Base-by-base conservation (phyloP, 805 yeast genomes). In the Monosporozyma yasuniensis region DNA sequence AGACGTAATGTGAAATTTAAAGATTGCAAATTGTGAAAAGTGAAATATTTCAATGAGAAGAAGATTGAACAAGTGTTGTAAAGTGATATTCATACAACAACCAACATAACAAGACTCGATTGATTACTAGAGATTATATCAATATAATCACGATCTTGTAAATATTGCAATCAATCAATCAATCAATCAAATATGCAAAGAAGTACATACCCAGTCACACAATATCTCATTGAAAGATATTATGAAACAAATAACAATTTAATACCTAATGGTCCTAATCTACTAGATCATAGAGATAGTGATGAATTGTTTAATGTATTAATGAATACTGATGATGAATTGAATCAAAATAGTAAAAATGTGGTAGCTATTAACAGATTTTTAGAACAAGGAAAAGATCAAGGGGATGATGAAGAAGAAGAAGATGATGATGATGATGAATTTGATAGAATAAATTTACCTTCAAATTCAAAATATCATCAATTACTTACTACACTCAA, bases 211-310 rank as follows among this genome's bases (percentile, higher is more conserved):
- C 56, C 56, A 1, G 56, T 52, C 18, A 54, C 56, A 5, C 56
- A 54, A 41, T 54, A 54, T 35, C 52, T 54, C 2, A 54, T 54
- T 6, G 54, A 54, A 30, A 27, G 49, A 41, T 54, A 51, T 34
- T 54, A 54, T 25, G 54, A 54, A 32, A 14, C 44, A 2, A 39
- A 37, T 11, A 25, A 32, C 3, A n/a, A 9, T 2, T 23, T 25
- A 11, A 16, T 48, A 12, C 56, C 56, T 6, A 12, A 19, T 2
- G 49, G 52, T 14, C 46, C 43, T 3, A 46, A 53, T 38, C n/a
- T 50, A 12, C 16, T 42, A 18, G 28, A 45, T n/a, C 47, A 43
- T 23, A 39, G 39, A 11, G 27, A 38, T 7, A 50, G 53, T 41
- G 43, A 47, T 44, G 50, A 53, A 34, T 18, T 53, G n/a, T 50